Percentiles rank a stretch among this genome's conserved stretches.
These are phyloP conservation scores for Trichoderma asperelloides DNA, from an alignment of 495 filamentous ascomycete species.

Conservation along the genomic window DNA sequence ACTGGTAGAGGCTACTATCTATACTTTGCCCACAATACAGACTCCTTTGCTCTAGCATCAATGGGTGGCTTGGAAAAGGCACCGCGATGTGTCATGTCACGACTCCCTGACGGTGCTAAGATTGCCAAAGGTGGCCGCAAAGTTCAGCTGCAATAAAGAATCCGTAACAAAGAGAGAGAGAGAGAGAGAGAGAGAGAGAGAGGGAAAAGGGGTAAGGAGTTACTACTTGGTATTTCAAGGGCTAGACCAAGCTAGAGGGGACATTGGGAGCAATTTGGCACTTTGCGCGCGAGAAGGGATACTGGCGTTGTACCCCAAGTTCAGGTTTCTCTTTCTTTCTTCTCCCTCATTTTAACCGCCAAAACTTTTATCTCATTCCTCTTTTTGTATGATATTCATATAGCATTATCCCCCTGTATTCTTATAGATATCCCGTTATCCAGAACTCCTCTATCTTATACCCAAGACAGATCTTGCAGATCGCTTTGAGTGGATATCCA, in stretches of 20 bases:
- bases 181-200: neutral
- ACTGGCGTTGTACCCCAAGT: neutral
- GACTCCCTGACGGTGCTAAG: conserved; percentile 32
- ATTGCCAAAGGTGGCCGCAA: conserved; percentile 43
- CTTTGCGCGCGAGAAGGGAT: neutral
- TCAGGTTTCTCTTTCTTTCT: neutral
- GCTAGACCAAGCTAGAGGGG: neutral
- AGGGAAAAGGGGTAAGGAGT: too few relatives aligned
- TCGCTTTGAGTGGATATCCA: neutral
- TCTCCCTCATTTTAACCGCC: neutral
- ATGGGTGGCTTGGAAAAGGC: conserved; percentile 67
- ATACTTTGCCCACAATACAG: conserved; percentile 88
- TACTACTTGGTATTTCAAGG: neutral
- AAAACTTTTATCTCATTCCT: neutral
- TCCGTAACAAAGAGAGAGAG: neutral
- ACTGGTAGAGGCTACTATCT: conserved; percentile 58
- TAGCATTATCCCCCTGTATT: neutral
- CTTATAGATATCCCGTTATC: conserved; percentile 1
- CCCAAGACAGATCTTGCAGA: neutral
- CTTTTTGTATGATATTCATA: neutral
- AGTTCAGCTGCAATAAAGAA: conserved; percentile 25
- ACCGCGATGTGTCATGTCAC: conserved; percentile 78
- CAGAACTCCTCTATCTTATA: neutral
- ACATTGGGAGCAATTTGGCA: neutral
- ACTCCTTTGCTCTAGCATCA: conserved; percentile 82